These are phyloP conservation scores for Nigrospora sphaerica DNA, from an alignment of 2,329 filamentous ascomycete genomes.

Conservation along the genomic window DNA sequence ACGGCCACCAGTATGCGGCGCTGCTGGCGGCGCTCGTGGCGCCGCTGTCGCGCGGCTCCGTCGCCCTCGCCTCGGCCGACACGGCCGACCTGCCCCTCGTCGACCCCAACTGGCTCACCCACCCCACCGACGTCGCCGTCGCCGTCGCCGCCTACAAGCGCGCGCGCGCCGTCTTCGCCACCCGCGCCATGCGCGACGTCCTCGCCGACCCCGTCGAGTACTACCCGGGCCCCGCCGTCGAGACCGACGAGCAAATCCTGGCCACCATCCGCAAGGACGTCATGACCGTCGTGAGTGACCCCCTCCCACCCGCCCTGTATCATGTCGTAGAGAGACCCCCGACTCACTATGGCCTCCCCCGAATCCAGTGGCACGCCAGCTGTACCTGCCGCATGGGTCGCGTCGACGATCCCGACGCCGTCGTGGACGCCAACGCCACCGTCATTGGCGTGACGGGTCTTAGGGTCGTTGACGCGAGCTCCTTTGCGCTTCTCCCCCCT, in stretches of 20 bases:
- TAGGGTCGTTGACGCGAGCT: constrained; percentile 7
- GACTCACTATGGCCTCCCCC: too few species aligned
- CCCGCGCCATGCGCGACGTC: constrained; percentile 1
- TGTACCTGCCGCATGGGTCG: constrained; percentile 11
- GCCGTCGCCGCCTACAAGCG: constrained; percentile 34
- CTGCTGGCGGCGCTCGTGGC: constrained; percentile 29
- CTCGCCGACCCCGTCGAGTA: constrained; percentile 3
- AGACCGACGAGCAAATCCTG: constrained; percentile 6
- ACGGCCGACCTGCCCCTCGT: constrained; percentile 19
- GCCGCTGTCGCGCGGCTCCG: constrained; percentile 7
- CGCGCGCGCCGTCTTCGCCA: constrained; percentile 22
- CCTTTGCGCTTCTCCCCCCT: constrained; percentile 5
- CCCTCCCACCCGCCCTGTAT: neutral
- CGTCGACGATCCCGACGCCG: constrained; percentile 6
- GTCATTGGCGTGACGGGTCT: constrained; percentile 9
- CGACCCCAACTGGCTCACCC: constrained; percentile 37
- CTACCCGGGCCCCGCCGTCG: constrained; percentile 3
- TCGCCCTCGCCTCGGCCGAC: constrained; percentile 7
- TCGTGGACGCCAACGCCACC: constrained; percentile 8
- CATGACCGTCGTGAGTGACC: constrained; percentile 3
- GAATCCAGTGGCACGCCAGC: constrained; percentile 5
- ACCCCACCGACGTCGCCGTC: constrained; percentile 34
- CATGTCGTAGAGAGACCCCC: too few species aligned
- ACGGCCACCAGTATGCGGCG: constrained; percentile 6
- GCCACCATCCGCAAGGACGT: constrained; percentile 3